Conservation (phyloP, 192 early-diverging fungal genomes). For the Linnemannia hyalina region DNA sequence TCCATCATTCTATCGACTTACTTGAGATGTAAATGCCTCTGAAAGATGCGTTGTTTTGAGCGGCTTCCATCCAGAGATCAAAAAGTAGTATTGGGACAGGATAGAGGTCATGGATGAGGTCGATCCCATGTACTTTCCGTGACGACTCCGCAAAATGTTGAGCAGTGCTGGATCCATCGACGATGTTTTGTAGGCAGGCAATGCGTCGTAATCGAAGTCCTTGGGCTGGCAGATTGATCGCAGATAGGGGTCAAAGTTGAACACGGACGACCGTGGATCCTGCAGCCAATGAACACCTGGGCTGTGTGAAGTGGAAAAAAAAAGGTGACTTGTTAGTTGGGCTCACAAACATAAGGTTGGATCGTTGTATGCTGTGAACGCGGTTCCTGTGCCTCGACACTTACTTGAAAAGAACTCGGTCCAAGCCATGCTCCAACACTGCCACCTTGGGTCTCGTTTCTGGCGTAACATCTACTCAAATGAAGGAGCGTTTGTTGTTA, state of each 20-base stretch:
- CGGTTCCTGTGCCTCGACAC: neutral
- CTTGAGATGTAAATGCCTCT: slow-evolving; percentile 70
- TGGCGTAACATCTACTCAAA: slow-evolving; percentile 39
- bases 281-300: slow-evolving; percentile 86
- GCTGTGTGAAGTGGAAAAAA: slow-evolving; percentile 58
- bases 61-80: slow-evolving; percentile 72
- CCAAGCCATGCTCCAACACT: slow-evolving; percentile 71
- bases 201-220: slow-evolving; percentile 85
- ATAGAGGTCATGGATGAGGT: slow-evolving; percentile 89
- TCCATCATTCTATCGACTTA: slow-evolving; percentile 19
- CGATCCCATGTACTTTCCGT: slow-evolving; percentile 81
- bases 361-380: neutral
- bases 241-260: slow-evolving; percentile 87
- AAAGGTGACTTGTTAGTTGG: neutral
- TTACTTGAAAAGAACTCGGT: slow-evolving; percentile 76
- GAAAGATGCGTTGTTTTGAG: slow-evolving; percentile 75
- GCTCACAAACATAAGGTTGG: neutral
- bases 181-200: slow-evolving; percentile 85
- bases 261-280: slow-evolving; percentile 80
- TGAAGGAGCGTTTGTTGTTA: neutral
- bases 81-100: slow-evolving; percentile 83
- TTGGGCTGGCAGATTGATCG: slow-evolving; percentile 81
- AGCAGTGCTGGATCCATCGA: slow-evolving; percentile 76
- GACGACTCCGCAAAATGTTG: slow-evolving; percentile 61
- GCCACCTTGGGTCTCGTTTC: slow-evolving; percentile 48